Conservation (phyloP, 331 rosid species). For the Malus hybrid region DNA sequence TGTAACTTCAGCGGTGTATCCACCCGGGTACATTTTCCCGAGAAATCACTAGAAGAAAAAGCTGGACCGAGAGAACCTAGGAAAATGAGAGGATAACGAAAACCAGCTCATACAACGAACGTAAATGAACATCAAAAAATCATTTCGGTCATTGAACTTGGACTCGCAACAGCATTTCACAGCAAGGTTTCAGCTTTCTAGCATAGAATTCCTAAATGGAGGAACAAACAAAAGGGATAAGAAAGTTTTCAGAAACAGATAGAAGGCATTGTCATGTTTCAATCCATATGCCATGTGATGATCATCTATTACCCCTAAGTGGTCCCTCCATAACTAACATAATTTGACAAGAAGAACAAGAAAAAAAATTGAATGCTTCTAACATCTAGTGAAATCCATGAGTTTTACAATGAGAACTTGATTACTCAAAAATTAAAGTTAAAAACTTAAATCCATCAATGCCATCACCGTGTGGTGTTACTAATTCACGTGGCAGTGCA, state of each 20-base stretch:
- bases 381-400: slow-evolving; percentile 2
- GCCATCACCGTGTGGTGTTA: too few species aligned
- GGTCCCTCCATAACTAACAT: slow-evolving; percentile 35
- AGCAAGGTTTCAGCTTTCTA: neutral
- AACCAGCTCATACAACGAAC: neutral
- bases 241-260: slow-evolving; percentile 17
- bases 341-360: neutral
- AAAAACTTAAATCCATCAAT: neutral
- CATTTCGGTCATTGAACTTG: neutral
- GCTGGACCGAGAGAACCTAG: slow-evolving; percentile 11
- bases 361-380: neutral
- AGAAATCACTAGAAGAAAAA: slow-evolving; percentile 6
- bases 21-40: slow-evolving; percentile 45
- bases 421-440: neutral
- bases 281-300: slow-evolving; percentile 11
- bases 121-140: neutral
- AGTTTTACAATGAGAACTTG: neutral
- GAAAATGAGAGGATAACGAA: slow-evolving; percentile 10
- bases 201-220: neutral
- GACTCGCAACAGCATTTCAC: neutral
- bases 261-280: slow-evolving; percentile 25
- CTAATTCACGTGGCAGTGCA: too few species aligned
- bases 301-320: slow-evolving; percentile 8
- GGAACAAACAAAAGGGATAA: slow-evolving; percentile 32
- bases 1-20: slow-evolving; percentile 69